These are phyloP conservation scores for Lathyrus tuberosus DNA, from an alignment of 306 rosid species.

Conservation along the genomic window DNA sequence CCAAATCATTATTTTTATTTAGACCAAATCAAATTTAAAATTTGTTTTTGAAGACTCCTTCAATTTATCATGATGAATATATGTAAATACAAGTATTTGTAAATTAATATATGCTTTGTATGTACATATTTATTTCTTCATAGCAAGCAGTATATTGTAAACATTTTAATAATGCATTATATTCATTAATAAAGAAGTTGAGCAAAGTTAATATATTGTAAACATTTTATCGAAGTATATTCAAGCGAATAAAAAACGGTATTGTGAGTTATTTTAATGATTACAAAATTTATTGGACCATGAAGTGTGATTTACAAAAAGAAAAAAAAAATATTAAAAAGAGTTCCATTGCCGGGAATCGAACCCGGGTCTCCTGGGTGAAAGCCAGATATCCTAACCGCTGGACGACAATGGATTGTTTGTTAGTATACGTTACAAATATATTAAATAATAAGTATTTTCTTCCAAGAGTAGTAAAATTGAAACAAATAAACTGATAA, in stretches of 20 bases:
- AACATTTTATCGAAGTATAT: not conserved
- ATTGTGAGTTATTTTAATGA: not conserved
- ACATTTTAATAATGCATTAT: not conserved
- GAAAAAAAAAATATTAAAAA: not conserved
- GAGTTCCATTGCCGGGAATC: conserved; percentile 88
- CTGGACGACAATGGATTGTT: conserved; percentile 85
- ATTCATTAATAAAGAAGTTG: not conserved
- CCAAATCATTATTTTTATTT: too few relatives aligned
- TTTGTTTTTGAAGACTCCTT: not conserved
- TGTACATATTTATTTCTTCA: not conserved
- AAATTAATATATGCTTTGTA: not conserved
- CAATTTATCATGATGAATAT: too few relatives aligned
- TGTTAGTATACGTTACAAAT: too few relatives aligned
- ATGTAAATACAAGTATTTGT: too few relatives aligned
- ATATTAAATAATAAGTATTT: too few relatives aligned
- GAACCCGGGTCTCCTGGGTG: conserved; percentile 99
- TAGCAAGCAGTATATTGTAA: too few relatives aligned
- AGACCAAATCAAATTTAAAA: too few relatives aligned
- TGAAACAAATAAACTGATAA: not conserved
- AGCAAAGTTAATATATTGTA: not conserved
- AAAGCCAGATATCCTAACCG: conserved; percentile 99
- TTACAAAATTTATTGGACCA: too few relatives aligned
- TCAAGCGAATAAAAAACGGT: not conserved
- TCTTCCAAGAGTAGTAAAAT: too few relatives aligned
- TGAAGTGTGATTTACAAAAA: too few relatives aligned